Evolutionary conservation across 352 stramenopile species (phyloP), one percentile per base, ranked within the genome.

Genomic region (Phytophthora pistaciae): DNA sequence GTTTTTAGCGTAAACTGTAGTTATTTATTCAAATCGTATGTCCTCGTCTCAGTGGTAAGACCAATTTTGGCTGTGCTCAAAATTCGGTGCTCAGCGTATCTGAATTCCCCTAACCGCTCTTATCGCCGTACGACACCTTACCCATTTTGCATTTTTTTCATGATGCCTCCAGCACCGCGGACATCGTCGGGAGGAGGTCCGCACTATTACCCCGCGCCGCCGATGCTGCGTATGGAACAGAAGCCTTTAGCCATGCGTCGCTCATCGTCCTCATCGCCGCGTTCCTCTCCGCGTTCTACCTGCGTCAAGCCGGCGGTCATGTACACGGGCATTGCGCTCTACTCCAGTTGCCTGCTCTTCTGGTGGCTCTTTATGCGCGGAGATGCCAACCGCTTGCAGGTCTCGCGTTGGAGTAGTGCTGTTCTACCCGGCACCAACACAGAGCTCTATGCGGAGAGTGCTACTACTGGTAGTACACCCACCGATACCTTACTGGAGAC

Each of bases 331-430:
- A 68, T 79, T 13, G 63, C 50, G 21, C 44, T 75, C 20, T 79
- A 79, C 58, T 14, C 58, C 3, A 54, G 56, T 16, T 60, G 59
- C 33, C 38, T 79, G 52, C 58, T 79, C 4, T 65, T 76, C 58
- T 79, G 72, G 72, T 79, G 72, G 72, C 57, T 79, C 23, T 68
- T 58, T 20, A 23, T 74, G 5, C 67, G 64, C n/a, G 67, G 66
- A 25, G 72, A 74, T 50, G 49, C 60, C 40, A 67, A 54, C 55
- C 63, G 56, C n/a, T 21, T 72, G 16, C 50, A 46, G 50, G 66
- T 72, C 1, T 72, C 68, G 0, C 42, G 56, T 3, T 72, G 49
- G 68, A 63, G 49, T 16, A 72, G 63, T 29, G 44, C 52, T 14
- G 56, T 72, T 46, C 29, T 74, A 56, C 60, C 46, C 14, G 49